Percentiles rank a stretch among this genome's conserved stretches.
Evolutionary conservation across 176 grass and related monocot species (phyloP).

Genomic region (Aegilops sharonensis): DNA sequence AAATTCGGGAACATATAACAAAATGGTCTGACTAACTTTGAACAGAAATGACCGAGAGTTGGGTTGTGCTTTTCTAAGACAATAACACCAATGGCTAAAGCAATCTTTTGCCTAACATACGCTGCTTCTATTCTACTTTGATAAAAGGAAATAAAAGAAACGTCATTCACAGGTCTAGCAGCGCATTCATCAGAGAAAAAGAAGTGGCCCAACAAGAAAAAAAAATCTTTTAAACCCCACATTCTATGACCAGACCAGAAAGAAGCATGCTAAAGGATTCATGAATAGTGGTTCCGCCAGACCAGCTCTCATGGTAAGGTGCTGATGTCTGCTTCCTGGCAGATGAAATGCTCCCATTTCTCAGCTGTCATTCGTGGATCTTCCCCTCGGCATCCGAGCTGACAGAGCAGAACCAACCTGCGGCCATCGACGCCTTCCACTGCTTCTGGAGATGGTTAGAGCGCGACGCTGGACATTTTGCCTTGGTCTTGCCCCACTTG

Average conservation of each 20-base stretch:
- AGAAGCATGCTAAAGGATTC: constrained; percentile 1
- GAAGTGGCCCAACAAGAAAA: background rate
- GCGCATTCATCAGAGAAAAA: constrained; percentile 1
- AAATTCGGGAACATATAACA: background rate
- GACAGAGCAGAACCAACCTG: background rate
- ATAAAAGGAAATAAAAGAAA: constrained; percentile 20
- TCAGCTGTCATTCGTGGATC: constrained; percentile 9
- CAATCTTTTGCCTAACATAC: background rate
- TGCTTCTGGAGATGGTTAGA: background rate
- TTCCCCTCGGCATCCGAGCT: background rate
- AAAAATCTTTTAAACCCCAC: background rate
- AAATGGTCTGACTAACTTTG: background rate
- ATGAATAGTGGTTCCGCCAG: constrained; percentile 19
- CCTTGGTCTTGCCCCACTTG: constrained; percentile 8
- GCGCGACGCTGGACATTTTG: background rate
- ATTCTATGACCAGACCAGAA: background rate
- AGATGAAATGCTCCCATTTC: background rate
- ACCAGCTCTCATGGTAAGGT: background rate
- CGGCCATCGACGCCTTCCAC: background rate
- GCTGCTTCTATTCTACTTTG: constrained; percentile 13
- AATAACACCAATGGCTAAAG: constrained; percentile 8
- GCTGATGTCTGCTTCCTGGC: background rate
- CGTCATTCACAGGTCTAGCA: constrained; percentile 1
- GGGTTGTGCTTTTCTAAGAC: constrained; percentile 14
- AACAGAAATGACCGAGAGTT: constrained; percentile 18